Conservation (phyloP, 2,329 filamentous ascomycete genomes). For the Claviceps africana region DNA sequence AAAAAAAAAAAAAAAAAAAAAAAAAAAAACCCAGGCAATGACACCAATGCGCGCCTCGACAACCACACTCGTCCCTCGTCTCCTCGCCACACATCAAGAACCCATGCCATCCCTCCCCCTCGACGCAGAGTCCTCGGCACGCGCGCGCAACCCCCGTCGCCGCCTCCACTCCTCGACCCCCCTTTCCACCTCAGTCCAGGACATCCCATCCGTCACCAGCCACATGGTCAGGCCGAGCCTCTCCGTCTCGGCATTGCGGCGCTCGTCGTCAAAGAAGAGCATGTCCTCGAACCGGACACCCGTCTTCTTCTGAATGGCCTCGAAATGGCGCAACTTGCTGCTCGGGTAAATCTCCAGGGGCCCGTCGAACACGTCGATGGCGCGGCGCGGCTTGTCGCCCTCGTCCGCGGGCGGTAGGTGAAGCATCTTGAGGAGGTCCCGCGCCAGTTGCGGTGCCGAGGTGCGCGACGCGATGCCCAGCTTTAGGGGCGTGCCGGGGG, state of each 20-base stretch:
- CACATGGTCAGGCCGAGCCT: constrained; percentile 70
- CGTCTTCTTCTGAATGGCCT: constrained; percentile 54
- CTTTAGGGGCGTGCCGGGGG: constrained; percentile 19
- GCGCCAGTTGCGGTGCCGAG: constrained; percentile 60
- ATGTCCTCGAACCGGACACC: constrained; percentile 67
- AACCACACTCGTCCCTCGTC: no score
- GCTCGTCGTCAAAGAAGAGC: constrained; percentile 93
- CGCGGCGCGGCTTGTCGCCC: constrained; percentile 24
- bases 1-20: no score
- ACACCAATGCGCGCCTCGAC: no score
- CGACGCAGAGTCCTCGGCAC: not conserved
- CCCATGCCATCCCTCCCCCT: no score
- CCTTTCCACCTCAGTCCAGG: constrained; percentile 59
- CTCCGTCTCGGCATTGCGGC: constrained; percentile 70
- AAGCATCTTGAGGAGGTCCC: constrained; percentile 66
- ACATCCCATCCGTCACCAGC: constrained; percentile 67
- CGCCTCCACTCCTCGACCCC: constrained; percentile 73
- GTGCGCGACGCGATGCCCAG: constrained; percentile 74
- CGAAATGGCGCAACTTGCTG: constrained; percentile 76
- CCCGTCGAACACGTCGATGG: constrained; percentile 46
- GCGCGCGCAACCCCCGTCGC: constrained; percentile 34
- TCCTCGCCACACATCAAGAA: no score
- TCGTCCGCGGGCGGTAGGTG: constrained; percentile 31
- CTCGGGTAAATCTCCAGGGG: constrained; percentile 57
- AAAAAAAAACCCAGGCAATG: no score